Evolutionary conservation across 2,329 filamentous ascomycete species (phyloP).

Genomic region (Xylaria sp.): DNA sequence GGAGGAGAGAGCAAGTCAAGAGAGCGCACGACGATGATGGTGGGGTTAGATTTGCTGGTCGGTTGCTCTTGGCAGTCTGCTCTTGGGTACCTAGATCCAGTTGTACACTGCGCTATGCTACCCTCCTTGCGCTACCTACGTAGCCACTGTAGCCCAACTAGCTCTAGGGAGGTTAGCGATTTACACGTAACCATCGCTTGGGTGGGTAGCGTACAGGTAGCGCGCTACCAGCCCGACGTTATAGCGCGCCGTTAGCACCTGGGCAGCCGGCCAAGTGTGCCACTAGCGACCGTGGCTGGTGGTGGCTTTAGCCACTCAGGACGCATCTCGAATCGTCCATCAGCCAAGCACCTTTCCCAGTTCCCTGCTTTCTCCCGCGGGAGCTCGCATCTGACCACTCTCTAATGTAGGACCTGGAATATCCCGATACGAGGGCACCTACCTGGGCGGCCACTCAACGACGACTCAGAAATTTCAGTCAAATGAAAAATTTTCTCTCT

Average conservation of each 20-base stretch:
- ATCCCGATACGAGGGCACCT: slow-evolving; percentile 19
- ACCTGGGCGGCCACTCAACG: neutral
- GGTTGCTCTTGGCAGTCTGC: neutral
- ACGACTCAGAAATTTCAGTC: slow-evolving; percentile 10
- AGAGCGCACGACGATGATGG: slow-evolving; percentile 16
- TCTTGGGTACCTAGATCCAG: slow-evolving; percentile 9
- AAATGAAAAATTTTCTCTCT: slow-evolving; percentile 35
- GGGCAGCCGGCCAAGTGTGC: slow-evolving; percentile 6
- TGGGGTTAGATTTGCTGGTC: slow-evolving; percentile 18
- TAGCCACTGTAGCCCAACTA: slow-evolving; percentile 16
- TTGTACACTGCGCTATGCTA: slow-evolving; percentile 1
- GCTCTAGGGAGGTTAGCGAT: slow-evolving; percentile 10
- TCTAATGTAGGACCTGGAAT: slow-evolving; percentile 19
- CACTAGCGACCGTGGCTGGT: slow-evolving; percentile 34
- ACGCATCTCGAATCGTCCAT: neutral
- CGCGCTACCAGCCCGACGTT: neutral
- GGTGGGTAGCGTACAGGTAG: slow-evolving; percentile 6
- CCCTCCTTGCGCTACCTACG: neutral
- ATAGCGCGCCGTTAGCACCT: slow-evolving; percentile 4
- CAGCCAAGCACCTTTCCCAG: neutral
- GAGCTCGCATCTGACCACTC: slow-evolving; percentile 19
- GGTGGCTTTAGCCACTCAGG: slow-evolving; percentile 28
- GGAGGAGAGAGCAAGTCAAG: slow-evolving; percentile 21
- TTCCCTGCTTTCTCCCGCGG: slow-evolving; percentile 7
- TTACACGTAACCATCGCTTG: slow-evolving; percentile 20